Base-by-base conservation (phyloP, 768 basidiomycete genomes). In the Pisolithus sp. region DNA sequence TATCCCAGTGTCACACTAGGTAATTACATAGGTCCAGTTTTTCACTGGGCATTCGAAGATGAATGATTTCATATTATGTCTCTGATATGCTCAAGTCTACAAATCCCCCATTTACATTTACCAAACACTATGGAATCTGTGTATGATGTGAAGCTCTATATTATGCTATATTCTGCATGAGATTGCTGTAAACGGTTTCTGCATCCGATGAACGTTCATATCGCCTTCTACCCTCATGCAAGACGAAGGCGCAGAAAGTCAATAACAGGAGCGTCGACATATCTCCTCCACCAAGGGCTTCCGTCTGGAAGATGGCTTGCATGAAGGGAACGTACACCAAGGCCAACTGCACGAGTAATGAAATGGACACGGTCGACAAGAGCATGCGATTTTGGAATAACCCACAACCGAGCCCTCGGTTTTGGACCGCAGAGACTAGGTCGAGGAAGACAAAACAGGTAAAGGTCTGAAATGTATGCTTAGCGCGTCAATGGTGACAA, bases 361-460 rank as follows among this genome's bases (percentile, higher is more conserved):
- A 96, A 50, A 88, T 76, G 4, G 85, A 87, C 44, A 96, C 90
- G 0, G 95, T 97, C 56, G 83, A 75, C 55, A 95, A 70, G 52
- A 97, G 76, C 90, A 97, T 94, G 61, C 78, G 79, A 75, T 98
- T 98, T 62, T 86, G 85, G 52, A 81, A 72, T 28, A 97, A 63
- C 6, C 83, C 85, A 59, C 93, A 95, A 40, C 85, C 83, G 15
- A 98, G 79, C 10, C 93, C 93, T 49, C 95, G 89, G 68, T 90
- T 95, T 67, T 98, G 94, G 30, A 96, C 69, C 1, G 95, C 95
- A 37, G 93, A 97, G 9, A 93, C 88, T 41, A 98, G 81, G 69
- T 98, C 95, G 55, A 98, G 85, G 76, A 97, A 90, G 52, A 98
- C 95, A 70, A 98, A 98, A 64, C 85, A 87, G 17, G 93, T 89